Evolutionary conservation across 768 basidiomycete species (phyloP), one percentile per base, ranked within the genome.

Genomic region (Tremella mesenterica): DNA sequence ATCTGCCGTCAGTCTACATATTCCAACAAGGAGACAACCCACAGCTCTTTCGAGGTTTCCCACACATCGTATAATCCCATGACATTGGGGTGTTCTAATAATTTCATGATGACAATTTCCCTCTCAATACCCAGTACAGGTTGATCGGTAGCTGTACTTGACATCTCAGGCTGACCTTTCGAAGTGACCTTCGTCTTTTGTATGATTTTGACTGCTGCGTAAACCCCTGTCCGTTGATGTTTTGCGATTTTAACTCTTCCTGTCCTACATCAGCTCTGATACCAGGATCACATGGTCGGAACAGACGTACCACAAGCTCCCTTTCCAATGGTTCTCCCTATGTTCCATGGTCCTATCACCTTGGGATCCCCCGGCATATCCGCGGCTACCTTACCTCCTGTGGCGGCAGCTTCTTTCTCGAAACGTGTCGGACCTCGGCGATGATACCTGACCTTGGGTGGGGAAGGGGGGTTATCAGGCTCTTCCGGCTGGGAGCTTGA

Each of bases 31-130:
- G 9, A 28, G 34, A n/a, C 29, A 20, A 65, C 75, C 59, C 34
- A 77, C 75, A 96, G 83, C 61, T 93, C 88, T 65, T 81, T 84
- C 36, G 86, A 83, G 69, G 88, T 86, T 75, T 96, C 90, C 74
- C 86, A 95, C 50, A 96, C 92, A 69, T 97, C 92, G 74, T 88
- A 91, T 34, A 97, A 84, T 57, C 85, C 83, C 78, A 96, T 82
- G 64, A 97, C 89, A 74, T 95, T 95, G 1, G 90, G 92, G 70
- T 97, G 92, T 67, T 92, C 88, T 84, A 97, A 91, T 63, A 96
- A 85, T 73, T 96, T 97, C 92, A 97, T 93, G 84, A 96, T 91
- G 52, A 87, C 88, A 56, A 97, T 93, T 73, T 97, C 92, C 58
- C 88, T 78, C 71, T 95, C 90, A 55, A 96, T 85, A 3, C 87